Conservation (phyloP, 2,329 filamentous ascomycete genomes). For the Mollisia scopiformis region DNA sequence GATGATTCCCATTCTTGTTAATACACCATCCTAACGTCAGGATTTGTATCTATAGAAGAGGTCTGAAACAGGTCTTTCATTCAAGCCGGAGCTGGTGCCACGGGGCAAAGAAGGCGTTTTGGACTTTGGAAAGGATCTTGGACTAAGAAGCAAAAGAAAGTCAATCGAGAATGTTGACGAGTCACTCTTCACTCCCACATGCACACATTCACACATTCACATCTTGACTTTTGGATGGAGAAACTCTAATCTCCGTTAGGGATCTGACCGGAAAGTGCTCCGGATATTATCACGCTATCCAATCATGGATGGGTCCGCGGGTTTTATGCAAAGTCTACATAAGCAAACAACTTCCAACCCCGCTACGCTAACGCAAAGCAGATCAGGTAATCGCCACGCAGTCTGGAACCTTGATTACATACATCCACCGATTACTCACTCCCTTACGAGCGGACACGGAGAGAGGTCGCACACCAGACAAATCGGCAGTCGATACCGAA, state of each 20-base stretch:
- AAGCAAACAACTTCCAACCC: too few species aligned
- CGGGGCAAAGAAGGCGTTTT: not conserved
- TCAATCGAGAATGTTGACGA: not conserved
- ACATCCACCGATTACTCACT: too few species aligned
- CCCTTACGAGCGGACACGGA: too few species aligned
- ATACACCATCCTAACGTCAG: not conserved
- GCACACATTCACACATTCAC: not conserved
- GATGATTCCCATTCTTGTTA: constrained; percentile 12
- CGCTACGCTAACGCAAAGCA: too few species aligned
- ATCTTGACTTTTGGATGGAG: not conserved
- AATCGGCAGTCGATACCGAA: not conserved
- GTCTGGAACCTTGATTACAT: too few species aligned
- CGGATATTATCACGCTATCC: too few species aligned
- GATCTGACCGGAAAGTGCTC: too few species aligned
- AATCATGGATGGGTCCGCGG: too few species aligned
- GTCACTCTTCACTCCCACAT: not conserved
- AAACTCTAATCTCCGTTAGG: too few species aligned
- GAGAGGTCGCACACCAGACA: not conserved
- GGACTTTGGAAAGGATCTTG: not conserved
- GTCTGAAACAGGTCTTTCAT: not conserved
- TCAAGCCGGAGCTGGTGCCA: not conserved
- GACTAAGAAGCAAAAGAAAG: not conserved
- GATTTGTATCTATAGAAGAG: constrained; percentile 1
- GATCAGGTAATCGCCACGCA: too few species aligned
- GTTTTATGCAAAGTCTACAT: too few species aligned